Percentiles rank a stretch among this genome's conserved stretches.
These are phyloP conservation scores for Geotrichum armillariae DNA, from an alignment of 1,139 yeast genomes.

Conservation along the genomic window DNA sequence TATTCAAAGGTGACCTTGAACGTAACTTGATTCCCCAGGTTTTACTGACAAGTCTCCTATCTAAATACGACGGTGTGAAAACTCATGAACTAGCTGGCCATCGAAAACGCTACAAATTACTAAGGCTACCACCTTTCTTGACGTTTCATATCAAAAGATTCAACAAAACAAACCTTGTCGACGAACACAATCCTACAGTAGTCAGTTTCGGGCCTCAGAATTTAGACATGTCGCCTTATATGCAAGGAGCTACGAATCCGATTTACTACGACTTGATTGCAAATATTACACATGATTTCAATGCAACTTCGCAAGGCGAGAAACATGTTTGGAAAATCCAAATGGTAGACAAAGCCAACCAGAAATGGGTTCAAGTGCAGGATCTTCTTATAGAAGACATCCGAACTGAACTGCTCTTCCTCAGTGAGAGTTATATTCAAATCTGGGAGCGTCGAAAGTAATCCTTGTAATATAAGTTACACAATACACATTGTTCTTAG, in stretches of 20 bases:
- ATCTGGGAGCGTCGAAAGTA: conserved; percentile 52
- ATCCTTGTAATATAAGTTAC: neutral
- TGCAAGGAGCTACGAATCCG: conserved; percentile 25
- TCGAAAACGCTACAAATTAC: conserved; percentile 45
- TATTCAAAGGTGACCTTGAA: conserved; percentile 49
- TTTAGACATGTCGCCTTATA: conserved; percentile 45
- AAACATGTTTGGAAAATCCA: conserved; percentile 52
- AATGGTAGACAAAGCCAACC: conserved; percentile 44
- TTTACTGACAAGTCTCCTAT: conserved; percentile 47
- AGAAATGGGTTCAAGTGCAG: conserved; percentile 58
- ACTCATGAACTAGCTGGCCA: conserved; percentile 40
- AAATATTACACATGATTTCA: conserved; percentile 52
- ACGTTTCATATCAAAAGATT: conserved; percentile 60
- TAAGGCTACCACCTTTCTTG: conserved; percentile 53
- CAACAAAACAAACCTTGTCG: conserved; percentile 37
- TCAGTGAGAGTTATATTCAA: conserved; percentile 65
- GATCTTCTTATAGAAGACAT: conserved; percentile 50
- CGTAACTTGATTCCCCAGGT: conserved; percentile 53
- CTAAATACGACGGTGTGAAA: conserved; percentile 47
- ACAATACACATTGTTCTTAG: too few relatives aligned
- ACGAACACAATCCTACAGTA: conserved; percentile 59
- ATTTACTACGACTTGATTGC: conserved; percentile 49
- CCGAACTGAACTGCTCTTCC: conserved; percentile 59
- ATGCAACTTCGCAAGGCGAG: conserved; percentile 19
- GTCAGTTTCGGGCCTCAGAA: conserved; percentile 56